Evolutionary conservation across 2,329 filamentous ascomycete genomes (phyloP), one percentile per base, ranked within the genome.

Genomic region (Alternaria brassicicola): DNA sequence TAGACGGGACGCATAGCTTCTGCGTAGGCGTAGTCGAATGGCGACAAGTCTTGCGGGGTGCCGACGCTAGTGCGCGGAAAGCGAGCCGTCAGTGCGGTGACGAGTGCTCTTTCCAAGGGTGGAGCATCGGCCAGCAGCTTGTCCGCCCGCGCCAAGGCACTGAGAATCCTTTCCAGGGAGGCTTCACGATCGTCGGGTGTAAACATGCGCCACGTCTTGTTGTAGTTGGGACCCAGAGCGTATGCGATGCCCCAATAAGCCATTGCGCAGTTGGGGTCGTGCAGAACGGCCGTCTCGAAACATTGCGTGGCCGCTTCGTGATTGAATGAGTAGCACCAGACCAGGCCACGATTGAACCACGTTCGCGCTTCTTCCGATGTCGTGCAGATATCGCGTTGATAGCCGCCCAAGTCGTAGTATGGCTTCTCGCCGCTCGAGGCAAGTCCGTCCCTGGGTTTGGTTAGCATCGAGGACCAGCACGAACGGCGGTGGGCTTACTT

Each of bases 321-420:
- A 69, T 91, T 91, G 80, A 92, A 92, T 30, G 79, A 87, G 71
- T 88, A 91, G 25, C 80, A 82, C 89, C 89, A 92, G 28, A 87
- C 80, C 12, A 92, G 78, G 2, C 88, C 89, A 2, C 88, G 85
- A 68, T 88, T 80, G 70, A 89, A 90, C 89, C 89, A 91, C 3
- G 64, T 76, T 66, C 88, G 84, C 30, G 50, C 50, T 26, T 35
- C 50, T 13, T 33, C 28, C 8, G 41, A 53, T 25, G 25, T 30
- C 5, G 52, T 51, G 1, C 19, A 15, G 6, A 23, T 21, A 12
- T n/a, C 23, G 2, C 48, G 31, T 26, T 8, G 5, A 19, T 51
- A 41, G n/a, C 17, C 19, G 2, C 48, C 48, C 12, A 51, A 19
- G 9, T 51, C 23, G 10, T 46, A 46, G 13, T 31, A 45, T 7